These are phyloP conservation scores for Scenedesmus sp. DNA, from an alignment of 163 green algal genomes.

Conservation along the genomic window DNA sequence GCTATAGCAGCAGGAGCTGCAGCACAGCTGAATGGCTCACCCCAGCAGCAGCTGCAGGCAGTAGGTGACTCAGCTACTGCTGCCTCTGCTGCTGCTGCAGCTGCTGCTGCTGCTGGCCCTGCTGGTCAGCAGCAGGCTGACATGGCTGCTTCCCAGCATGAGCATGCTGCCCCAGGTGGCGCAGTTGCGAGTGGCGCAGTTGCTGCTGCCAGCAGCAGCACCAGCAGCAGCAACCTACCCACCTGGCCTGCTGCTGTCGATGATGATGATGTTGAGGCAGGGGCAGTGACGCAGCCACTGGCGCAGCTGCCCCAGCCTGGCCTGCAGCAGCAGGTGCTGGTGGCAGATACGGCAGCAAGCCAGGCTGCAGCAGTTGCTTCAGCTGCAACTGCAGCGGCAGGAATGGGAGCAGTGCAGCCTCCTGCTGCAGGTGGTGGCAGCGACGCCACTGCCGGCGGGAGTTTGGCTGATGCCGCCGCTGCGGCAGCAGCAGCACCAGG, in stretches of 20 bases:
- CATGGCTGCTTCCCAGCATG: neutral
- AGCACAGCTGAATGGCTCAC: too few relatives aligned
- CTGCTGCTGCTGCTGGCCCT: neutral
- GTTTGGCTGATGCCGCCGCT: neutral
- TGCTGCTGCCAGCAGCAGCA: neutral
- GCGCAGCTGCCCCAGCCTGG: neutral
- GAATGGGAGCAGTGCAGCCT: neutral
- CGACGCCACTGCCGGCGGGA: too few relatives aligned
- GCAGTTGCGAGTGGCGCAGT: neutral
- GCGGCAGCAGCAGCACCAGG: neutral
- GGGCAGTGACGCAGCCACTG: neutral
- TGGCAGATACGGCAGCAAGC: too few relatives aligned
- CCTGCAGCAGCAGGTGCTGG: neutral
- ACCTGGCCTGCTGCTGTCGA: neutral
- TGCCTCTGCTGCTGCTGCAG: neutral
- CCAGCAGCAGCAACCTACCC: neutral
- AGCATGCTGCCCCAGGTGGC: neutral
- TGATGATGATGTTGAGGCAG: neutral
- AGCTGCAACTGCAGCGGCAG: neutral
- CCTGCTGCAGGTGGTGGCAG: neutral
- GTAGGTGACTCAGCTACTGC: neutral
- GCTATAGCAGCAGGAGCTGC: too few relatives aligned
- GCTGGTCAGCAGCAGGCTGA: neutral
- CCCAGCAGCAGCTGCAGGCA: neutral
- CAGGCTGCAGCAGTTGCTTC: neutral